Conservation (phyloP, 192 early-diverging fungal species). For the Backusella australiensis region DNA sequence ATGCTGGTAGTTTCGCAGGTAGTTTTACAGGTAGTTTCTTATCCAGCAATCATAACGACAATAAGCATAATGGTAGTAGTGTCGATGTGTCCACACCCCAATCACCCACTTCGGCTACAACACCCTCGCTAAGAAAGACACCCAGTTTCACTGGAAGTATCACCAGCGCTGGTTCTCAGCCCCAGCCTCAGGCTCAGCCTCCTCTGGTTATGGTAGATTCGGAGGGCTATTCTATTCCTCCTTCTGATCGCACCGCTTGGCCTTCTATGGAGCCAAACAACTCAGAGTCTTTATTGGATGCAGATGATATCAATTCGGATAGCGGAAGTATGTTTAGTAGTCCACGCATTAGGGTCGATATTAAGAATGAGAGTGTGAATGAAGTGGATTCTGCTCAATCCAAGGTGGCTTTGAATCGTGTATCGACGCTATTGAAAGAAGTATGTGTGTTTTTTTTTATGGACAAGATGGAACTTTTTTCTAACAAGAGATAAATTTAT, state of each 20-base stretch:
- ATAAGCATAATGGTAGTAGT: neutral
- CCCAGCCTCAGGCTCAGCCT: constrained; percentile 4
- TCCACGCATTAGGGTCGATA: constrained; percentile 40
- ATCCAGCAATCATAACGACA: neutral
- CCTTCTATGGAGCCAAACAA: constrained; percentile 7
- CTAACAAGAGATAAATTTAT: neutral
- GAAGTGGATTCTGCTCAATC: constrained; percentile 25
- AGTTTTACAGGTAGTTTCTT: constrained; percentile 3
- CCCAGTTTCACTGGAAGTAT: constrained; percentile 21
- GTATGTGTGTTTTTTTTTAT: neutral
- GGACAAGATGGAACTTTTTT: no score
- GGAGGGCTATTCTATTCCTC: constrained; percentile 54
- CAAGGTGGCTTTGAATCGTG: constrained; percentile 31
- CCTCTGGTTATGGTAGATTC: constrained; percentile 42
- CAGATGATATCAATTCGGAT: constrained; percentile 19
- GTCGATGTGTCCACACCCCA: neutral
- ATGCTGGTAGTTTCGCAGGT: constrained; percentile 8
- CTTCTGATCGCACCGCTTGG: constrained; percentile 43
- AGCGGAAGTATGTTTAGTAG: constrained; percentile 11
- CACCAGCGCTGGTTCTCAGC: neutral
- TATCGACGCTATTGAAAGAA: constrained; percentile 34
- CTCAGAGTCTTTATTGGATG: constrained; percentile 10
- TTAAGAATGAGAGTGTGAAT: constrained; percentile 33
- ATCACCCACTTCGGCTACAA: neutral
- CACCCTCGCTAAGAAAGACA: constrained; percentile 11